Base-by-base conservation (phyloP, 306 rosid genomes). In the Styphnolobium japonicum region DNA sequence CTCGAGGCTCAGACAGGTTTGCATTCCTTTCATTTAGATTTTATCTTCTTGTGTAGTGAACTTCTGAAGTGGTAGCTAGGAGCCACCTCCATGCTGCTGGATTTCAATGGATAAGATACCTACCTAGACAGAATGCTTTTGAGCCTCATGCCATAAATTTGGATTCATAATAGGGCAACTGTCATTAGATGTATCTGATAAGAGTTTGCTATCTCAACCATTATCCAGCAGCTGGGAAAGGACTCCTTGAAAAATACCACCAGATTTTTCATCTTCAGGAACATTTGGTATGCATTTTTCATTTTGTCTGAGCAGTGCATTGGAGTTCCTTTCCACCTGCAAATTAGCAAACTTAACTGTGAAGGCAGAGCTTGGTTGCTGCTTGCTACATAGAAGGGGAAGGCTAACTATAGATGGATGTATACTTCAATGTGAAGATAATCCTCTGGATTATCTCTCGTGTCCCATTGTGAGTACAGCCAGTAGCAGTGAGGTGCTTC, bases 1-100 rank as follows among this genome's bases (percentile, higher is more conserved):
- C 91, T 65, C 93, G 97, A 61, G 95, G 94, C 78, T 89, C 95
- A 0, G 98, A 94, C 91, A 94, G 98, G 98, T 88, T 83, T 82
- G 89, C 79, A 55, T 66, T 76, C 40, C 67, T 78, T 78, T 0
- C 15, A 33, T 69, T 37, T 82, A 56, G 63, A 68, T 56, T 73
- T 67, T 75, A 31, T 36, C 21, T 48, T 77, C 3, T 65, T 23
- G 51, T 73, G 52, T 42, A 73, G 58, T 82, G 72, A 51, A 48
- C 72, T 52, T 64, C 10, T 62, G 39, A 58, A 73, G 37, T 77
- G 40, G 37, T 85, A 10, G 10, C 70, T 63, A 52, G 82, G 81
- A 67, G 61, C 71, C 67, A 33, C 45, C 42, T 84, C 85, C 85
- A 71, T 78, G 79, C 75, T 86, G 85, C 83, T 88, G 83, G 77